Base-by-base conservation (phyloP, 768 basidiomycete genomes). In the Hygrocybe punicea region DNA sequence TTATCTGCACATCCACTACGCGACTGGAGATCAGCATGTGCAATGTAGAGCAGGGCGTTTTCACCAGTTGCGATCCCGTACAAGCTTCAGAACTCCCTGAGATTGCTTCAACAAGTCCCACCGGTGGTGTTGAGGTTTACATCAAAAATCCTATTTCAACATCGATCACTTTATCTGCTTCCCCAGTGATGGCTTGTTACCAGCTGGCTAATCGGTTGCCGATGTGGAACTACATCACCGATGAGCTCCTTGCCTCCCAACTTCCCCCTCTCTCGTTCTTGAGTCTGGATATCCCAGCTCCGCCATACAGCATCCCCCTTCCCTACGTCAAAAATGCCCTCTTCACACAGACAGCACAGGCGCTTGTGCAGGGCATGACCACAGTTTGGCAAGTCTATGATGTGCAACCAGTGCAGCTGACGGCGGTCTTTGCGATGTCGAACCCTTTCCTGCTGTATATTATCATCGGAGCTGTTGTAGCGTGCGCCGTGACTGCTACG, bases 281-380 rank as follows among this genome's bases (percentile, higher is more conserved):
- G 24, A 36, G 34, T 39, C 33, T 52, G 7, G 33, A 36, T n/a
- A 52, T 39, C 51, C 33, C 51, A 6, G 24, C 33, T 3, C 17
- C 16, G 2, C 51, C 51, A 33, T 52, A 52, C 19, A 35, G 35
- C 29, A 36, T 52, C 8, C 17, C 51, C 1, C 51, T 52, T 21
- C 7, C 51, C 33, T 52, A 52, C 33, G 19, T 52, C 51, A 21
- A 8, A 1, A 17, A 39, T 17, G 51, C 37, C 19, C 21, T 52
- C 33, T 52, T 39, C 29, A 19, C 33, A 6, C 51, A 52, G 51
- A 52, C 51, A 11, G 36, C 36, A 21, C 36, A 52, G 11, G 51
- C 34, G 16, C 51, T 52, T 19, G 51, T 52, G 34, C 51, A 52
- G 24, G 51, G 51, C 34, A 52, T 52, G 51, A 39, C 37, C 25